Base-by-base conservation (phyloP, 768 basidiomycete species). In the Pleurotus djamor region DNA sequence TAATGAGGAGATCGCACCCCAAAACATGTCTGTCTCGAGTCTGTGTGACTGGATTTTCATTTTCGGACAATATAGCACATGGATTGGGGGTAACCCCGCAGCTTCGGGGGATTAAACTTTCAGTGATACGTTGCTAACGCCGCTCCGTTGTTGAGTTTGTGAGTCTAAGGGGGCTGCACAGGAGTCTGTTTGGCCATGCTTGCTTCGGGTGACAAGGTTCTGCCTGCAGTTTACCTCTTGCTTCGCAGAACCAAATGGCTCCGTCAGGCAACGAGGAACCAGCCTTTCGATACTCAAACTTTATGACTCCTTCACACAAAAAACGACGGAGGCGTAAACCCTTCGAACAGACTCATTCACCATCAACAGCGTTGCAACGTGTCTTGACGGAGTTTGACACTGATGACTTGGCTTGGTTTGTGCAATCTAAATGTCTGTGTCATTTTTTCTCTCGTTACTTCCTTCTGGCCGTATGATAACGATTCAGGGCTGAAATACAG, bases 391-490 rank as follows among this genome's bases (percentile, higher is more conserved):
- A 84, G 57, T 73, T 89, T 45, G 63, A 69, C 45, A 74, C 76
- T 54, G 75, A 74, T 58, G 76, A 75, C 60, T 56, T 41, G 37
- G 54, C 54, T 44, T 89, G 87, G 87, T 75, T 83, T 61, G 63
- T 69, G n/a, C 72, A 77, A 66, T 86, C 81, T 71, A 72, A 76
- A 73, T 74, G 87, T 87, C 72, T 71, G 84, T 79, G 57, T 61
- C 51, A 4, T 34, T 48, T 59, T 59, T 58, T 45, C 60, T 50
- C 49, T 32, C 44, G 60, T 58, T 14, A 28, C 33, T 28, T 37
- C n/a, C 12, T 43, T 16, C 21, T 16, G n/a, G 35, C 17, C 43
- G 48, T 44, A 41, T 54, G 50, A 33, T 33, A 44, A 41, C 52
- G 52, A 34, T 12, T 48, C 54, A 41, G 41, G 49, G 47, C 14